Conservation (phyloP, 2,329 filamentous ascomycete species). For the Hypoxylon sp. region DNA sequence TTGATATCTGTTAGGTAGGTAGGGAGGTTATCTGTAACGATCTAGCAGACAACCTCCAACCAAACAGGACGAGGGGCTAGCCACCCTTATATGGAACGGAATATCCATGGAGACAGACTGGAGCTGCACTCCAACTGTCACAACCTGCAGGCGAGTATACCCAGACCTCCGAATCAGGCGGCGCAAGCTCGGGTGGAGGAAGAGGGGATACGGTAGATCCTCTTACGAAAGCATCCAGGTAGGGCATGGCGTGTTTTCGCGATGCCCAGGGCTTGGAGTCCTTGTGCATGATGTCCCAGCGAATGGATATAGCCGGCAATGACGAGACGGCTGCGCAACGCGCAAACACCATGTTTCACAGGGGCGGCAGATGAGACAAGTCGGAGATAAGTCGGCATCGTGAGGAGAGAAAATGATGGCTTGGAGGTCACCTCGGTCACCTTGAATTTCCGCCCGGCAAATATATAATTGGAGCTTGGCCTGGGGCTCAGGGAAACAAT, state of each 20-base stretch:
- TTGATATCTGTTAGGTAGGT: background rate
- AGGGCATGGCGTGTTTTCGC: constrained; percentile 30
- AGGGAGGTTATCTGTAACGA: constrained; percentile 1
- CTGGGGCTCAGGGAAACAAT: constrained; percentile 2
- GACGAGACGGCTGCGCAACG: constrained; percentile 12
- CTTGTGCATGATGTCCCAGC: constrained; percentile 16
- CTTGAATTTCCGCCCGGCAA: constrained; percentile 26
- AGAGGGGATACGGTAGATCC: constrained; percentile 35
- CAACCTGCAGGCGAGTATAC: constrained; percentile 1
- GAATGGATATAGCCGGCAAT: constrained; percentile 32
- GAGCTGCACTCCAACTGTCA: constrained; percentile 8
- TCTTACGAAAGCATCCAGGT: constrained; percentile 25
- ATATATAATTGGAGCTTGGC: constrained; percentile 41
- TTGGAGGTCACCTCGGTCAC: constrained; percentile 28
- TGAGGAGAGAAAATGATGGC: constrained; percentile 9
- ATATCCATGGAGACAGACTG: background rate
- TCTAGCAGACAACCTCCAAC: background rate
- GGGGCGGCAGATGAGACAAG: constrained; percentile 29
- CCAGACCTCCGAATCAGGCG: constrained; percentile 24
- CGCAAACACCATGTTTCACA: constrained; percentile 18
- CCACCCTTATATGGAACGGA: constrained; percentile 27
- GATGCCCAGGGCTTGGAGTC: background rate
- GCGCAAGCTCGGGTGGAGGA: constrained; percentile 19
- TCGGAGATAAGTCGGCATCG: constrained; percentile 37
- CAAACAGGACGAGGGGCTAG: constrained; percentile 10